Evolutionary conservation across 306 rosid genomes (phyloP).

Genomic region (Prosopis cineraria): DNA sequence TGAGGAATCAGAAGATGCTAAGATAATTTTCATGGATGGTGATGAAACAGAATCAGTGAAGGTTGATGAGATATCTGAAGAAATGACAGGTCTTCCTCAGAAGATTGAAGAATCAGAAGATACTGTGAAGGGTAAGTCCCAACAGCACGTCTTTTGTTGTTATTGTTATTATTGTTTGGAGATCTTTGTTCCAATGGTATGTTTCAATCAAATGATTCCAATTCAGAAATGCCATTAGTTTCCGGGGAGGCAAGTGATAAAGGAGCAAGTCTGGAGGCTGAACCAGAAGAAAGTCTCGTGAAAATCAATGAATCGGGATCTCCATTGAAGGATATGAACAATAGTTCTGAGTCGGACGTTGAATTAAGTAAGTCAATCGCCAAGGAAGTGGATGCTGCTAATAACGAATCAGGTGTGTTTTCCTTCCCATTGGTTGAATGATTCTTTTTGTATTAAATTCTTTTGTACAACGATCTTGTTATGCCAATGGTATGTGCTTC

Average conservation of each 20-base stretch:
- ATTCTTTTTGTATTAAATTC: background rate
- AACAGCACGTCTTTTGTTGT: too few species aligned
- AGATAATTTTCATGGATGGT: too few species aligned
- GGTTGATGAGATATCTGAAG: too few species aligned
- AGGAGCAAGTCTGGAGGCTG: constrained; percentile 17
- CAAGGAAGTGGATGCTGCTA: constrained; percentile 5
- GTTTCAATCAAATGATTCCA: background rate
- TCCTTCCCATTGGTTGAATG: too few species aligned
- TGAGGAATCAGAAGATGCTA: constrained; percentile 24
- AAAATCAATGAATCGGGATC: background rate
- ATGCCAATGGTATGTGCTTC: background rate
- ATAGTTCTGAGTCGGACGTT: background rate
- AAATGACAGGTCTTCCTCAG: too few species aligned
- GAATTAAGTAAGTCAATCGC: constrained; percentile 15
- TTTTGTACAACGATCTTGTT: background rate
- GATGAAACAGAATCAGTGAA: too few species aligned
- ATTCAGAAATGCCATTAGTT: constrained; percentile 22
- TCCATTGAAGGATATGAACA: background rate
- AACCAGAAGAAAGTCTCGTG: background rate
- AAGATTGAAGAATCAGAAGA: background rate
- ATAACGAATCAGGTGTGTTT: constrained; percentile 36
- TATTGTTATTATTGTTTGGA: too few species aligned
- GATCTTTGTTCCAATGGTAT: too few species aligned
- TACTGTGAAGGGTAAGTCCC: constrained; percentile 37
- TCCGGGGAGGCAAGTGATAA: background rate